These are phyloP conservation scores for Cladophialophora carrionii DNA, from an alignment of 2,329 filamentous ascomycete genomes.

Conservation along the genomic window DNA sequence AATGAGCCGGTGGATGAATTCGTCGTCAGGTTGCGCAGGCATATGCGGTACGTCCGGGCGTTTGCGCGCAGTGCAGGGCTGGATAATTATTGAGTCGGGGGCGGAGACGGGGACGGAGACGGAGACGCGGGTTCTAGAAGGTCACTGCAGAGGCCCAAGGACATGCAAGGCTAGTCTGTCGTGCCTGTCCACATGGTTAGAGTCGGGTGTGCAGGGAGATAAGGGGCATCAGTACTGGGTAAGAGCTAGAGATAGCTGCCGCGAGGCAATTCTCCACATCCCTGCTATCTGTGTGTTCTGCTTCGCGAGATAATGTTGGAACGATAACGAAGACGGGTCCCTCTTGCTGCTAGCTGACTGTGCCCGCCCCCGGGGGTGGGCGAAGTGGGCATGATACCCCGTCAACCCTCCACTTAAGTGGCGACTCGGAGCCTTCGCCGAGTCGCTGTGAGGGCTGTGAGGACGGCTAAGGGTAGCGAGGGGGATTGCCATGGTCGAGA, in stretches of 20 bases:
- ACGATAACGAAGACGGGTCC: not conserved
- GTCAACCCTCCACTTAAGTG: not conserved
- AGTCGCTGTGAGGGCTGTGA: not conserved
- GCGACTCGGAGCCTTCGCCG: slow-evolving; percentile 1
- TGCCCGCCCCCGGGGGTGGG: not conserved
- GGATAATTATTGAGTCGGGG: not conserved
- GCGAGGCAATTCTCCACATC: not conserved
- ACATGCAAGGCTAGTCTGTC: slow-evolving; percentile 1
- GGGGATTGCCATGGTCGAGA: not conserved
- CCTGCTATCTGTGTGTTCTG: not conserved
- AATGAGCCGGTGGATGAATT: not conserved
- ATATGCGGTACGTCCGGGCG: not conserved
- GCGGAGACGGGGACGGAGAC: not conserved
- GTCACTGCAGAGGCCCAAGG: not conserved
- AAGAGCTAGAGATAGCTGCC: not conserved
- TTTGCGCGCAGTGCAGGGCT: not conserved
- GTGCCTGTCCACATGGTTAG: not conserved
- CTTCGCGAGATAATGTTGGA: slow-evolving; percentile 1
- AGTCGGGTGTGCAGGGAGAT: not conserved
- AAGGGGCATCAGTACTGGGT: too few species aligned
- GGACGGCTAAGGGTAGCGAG: not conserved
- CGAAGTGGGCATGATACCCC: not conserved
- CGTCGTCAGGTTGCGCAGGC: not conserved
- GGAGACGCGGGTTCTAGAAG: not conserved
- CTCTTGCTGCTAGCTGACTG: not conserved